Evolutionary conservation across 305 asterid genomes (phyloP), one percentile per base, ranked within the genome.

Genomic region (Stenogyne calaminthoides): DNA sequence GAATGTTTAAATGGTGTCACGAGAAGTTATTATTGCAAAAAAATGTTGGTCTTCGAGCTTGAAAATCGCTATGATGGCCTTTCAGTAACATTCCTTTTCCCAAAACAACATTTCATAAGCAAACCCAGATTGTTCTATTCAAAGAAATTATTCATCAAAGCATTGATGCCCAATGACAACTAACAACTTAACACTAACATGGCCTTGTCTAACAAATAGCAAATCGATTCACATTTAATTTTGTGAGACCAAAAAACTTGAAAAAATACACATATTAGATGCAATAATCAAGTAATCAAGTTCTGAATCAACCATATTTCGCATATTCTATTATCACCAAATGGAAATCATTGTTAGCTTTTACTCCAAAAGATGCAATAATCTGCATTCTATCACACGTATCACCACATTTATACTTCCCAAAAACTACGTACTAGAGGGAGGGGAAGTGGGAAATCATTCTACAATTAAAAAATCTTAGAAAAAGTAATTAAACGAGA

Each of bases 321-420:
- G 58, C 59, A 74, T 66, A 22, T 52, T 15, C 34, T 46, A 64
- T 66, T 40, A 29, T 34, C 37, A 56, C 12, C 73, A 65, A 46
- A 19, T 22, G 0, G 15, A 37, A 52, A n/a, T 0, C 3, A 36
- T 8, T 36, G 27, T 6, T 12, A 62, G 52, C 42, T 60, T 56
- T 22, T 3, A 39, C 64, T 34, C 47, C 60, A 44, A 19, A 46
- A 34, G 57, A 27, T 34, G 29, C 27, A 72, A 49, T 16, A 62
- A 47, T 72, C 42, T 62, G 64, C 64, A 71, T 34, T 25, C 19
- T 20, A 63, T 10, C 39, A 12, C 55, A 34, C 46, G 12, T 68
- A 70, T 15, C 9, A 71, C 54, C 40, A 34, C 5, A 46, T 29
- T 47, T 49, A 52, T 52, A 52, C 25, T 52, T 18, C 8, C 54